Evolutionary conservation across 2,329 filamentous ascomycete species (phyloP).

Genomic region (Nigrospora osmanthi): DNA sequence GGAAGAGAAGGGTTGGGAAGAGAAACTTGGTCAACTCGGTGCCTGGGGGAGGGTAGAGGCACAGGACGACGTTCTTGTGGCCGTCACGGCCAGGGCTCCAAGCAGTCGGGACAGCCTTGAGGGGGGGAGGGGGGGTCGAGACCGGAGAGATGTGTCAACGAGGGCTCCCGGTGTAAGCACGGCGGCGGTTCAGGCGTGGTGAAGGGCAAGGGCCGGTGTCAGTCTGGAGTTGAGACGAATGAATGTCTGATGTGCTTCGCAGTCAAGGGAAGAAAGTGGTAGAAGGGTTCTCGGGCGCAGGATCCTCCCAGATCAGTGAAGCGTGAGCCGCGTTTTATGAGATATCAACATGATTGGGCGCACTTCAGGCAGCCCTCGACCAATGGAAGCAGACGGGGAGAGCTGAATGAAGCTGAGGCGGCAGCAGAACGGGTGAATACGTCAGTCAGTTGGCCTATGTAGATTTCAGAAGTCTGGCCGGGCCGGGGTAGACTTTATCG

Average conservation of each 20-base stretch:
- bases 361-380: constrained; percentile 21
- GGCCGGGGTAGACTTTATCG: constrained; percentile 24
- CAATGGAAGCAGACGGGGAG: constrained; percentile 28
- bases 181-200: background rate
- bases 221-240: background rate
- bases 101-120: too few relatives aligned
- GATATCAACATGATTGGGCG: constrained; percentile 37
- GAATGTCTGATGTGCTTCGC: constrained; percentile 13
- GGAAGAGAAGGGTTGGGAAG: constrained; percentile 5
- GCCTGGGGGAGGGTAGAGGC: background rate
- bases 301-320: constrained; percentile 25
- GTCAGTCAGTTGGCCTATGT: constrained; percentile 29
- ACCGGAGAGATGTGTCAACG: background rate
- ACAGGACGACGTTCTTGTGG: background rate
- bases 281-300: constrained; percentile 16
- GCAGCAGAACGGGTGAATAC: constrained; percentile 24
- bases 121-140: background rate
- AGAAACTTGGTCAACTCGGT: constrained; percentile 5
- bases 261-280: constrained; percentile 20
- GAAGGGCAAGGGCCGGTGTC: background rate
- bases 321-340: constrained; percentile 32
- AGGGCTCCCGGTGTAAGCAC: background rate
- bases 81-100: too few relatives aligned
- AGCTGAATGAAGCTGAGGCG: constrained; percentile 19
- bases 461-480: constrained; percentile 25